Percentiles rank a stretch among this genome's conserved stretches.
Conservation (phyloP, 148 eudicot genomes). For the Amaranthus hypochondriacus region DNA sequence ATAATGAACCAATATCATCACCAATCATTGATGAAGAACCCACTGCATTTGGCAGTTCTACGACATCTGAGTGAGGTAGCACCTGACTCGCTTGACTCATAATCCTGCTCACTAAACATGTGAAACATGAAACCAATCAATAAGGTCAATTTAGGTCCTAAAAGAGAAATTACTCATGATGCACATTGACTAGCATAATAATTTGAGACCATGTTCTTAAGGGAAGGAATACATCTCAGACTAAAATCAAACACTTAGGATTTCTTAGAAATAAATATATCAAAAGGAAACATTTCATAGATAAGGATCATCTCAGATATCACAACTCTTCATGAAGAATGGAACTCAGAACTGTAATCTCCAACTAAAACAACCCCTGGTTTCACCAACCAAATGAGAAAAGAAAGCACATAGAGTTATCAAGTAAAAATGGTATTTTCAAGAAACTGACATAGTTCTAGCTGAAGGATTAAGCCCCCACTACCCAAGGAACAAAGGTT, state of each 20-base stretch:
- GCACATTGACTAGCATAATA: neutral
- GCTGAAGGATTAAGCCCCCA: too few relatives aligned
- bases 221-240: neutral
- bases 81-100: neutral
- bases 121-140: neutral
- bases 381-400: neutral
- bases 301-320: too few relatives aligned
- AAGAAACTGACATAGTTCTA: neutral
- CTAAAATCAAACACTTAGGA: too few relatives aligned
- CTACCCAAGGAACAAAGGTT: too few relatives aligned
- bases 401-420: too few relatives aligned
- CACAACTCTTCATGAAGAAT: neutral
- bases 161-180: neutral
- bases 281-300: too few relatives aligned
- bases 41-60: neutral
- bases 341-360: neutral
- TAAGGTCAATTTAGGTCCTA: neutral
- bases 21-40: neutral
- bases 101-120: constrained; percentile 11
- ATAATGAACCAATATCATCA: constrained; percentile 8
- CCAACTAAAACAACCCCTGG: neutral
- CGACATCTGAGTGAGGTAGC: neutral
- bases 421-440: neutral
- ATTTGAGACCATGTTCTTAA: neutral
- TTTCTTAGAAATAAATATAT: too few relatives aligned